Conservation (phyloP, 2,329 filamentous ascomycete genomes). For the Didymella exigua region DNA sequence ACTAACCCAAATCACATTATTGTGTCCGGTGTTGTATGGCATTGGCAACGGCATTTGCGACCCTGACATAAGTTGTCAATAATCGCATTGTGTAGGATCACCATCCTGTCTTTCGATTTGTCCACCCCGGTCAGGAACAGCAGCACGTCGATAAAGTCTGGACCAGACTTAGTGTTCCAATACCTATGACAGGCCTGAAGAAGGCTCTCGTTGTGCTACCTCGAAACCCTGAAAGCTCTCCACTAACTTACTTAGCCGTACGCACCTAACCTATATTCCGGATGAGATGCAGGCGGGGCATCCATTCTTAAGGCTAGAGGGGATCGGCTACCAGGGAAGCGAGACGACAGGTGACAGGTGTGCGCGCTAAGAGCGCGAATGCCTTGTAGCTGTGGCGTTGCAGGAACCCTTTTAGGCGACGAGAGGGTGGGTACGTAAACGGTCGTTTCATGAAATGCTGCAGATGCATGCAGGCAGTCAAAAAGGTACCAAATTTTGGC, state of each 20-base stretch:
- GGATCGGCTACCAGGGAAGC: constrained; percentile 5
- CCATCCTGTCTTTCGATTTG: neutral
- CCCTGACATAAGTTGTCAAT: neutral
- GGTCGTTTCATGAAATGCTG: neutral
- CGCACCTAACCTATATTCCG: constrained; percentile 1
- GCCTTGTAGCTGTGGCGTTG: neutral
- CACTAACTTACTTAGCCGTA: constrained; percentile 1
- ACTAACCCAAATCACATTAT: neutral
- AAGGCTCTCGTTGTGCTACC: constrained; percentile 1
- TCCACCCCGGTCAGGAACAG: neutral
- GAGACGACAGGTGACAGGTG: constrained; percentile 1
- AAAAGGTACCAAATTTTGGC: neutral
- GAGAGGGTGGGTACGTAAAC: neutral
- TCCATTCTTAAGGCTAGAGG: constrained; percentile 7
- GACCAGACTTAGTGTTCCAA: neutral
- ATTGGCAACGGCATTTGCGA: constrained; percentile 5
- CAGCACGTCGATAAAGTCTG: constrained; percentile 3
- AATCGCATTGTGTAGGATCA: constrained; percentile 5
- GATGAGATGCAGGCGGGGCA: neutral
- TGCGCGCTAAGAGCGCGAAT: constrained; percentile 5
- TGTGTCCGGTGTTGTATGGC: neutral
- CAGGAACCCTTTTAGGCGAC: neutral
- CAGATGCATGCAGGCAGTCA: neutral
- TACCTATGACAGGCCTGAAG: neutral
- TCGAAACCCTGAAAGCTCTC: neutral